A percentile compares a stretch with the other conserved stretches of the same genome.
These are phyloP conservation scores for Coemansia sp. DNA, from an alignment of 192 early-diverging fungal genomes.

Conservation along the genomic window DNA sequence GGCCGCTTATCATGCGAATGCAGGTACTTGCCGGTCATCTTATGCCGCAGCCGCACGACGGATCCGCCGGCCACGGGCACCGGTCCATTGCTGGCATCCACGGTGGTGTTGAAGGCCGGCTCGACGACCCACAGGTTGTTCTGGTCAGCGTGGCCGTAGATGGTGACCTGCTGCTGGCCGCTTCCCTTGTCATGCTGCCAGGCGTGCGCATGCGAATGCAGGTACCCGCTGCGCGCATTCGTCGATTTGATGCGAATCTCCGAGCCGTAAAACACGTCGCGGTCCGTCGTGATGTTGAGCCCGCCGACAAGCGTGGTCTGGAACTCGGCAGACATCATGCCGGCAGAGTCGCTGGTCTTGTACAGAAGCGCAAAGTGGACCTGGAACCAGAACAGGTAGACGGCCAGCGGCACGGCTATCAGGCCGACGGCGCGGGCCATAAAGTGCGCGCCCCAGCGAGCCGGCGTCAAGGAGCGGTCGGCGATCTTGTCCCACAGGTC, in stretches of 20 bases:
- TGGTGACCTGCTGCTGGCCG: constrained; percentile 78
- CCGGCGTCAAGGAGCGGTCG: constrained; percentile 59
- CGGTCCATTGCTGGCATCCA: constrained; percentile 30
- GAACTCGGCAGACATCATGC: constrained; percentile 91
- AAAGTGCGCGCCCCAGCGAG: constrained; percentile 64
- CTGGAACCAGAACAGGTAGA: constrained; percentile 85
- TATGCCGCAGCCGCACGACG: constrained; percentile 68
- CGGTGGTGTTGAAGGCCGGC: constrained; percentile 43
- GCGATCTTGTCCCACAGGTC: constrained; percentile 91
- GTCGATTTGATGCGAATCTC: constrained; percentile 48
- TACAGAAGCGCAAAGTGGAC: constrained; percentile 85
- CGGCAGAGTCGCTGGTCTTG: constrained; percentile 77
- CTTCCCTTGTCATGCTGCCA: constrained; percentile 62
- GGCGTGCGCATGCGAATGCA: constrained; percentile 63
- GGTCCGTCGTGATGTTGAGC: constrained; percentile 29
- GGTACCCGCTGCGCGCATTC: constrained; percentile 45
- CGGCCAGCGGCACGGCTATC: constrained; percentile 70
- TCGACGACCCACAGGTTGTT: constrained; percentile 81
- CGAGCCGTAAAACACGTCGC: constrained; percentile 54
- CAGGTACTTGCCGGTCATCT: constrained; percentile 57
- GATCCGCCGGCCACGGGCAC: constrained; percentile 64
- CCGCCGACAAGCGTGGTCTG: constrained; percentile 76
- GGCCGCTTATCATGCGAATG: constrained; percentile 74
- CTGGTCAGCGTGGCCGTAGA: constrained; percentile 74
- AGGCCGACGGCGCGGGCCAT: constrained; percentile 78